Base-by-base conservation (phyloP, 2,329 filamentous ascomycete species). In the Herpotrichia juniperi region DNA sequence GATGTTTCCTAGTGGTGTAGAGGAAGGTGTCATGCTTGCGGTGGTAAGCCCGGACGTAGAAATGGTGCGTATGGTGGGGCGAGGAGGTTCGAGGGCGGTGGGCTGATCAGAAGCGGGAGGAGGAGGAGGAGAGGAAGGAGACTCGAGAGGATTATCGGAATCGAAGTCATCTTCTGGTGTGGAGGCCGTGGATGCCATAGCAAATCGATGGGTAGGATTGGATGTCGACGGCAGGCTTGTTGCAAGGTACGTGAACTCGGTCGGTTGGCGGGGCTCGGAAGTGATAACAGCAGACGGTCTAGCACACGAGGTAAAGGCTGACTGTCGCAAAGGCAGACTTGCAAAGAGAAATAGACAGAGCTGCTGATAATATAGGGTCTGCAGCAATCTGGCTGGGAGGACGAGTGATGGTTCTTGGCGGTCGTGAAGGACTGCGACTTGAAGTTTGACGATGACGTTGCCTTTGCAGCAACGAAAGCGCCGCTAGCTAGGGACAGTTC, bases 1-100 rank as follows among this genome's bases (percentile, higher is more conserved):
- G 65, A 96, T 78, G 51, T 90, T 83, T 34, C 91, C 91, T 3
- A 93, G 79, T 34, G 90, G 87, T 24, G 89, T 94, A n/a, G 92
- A 96, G n/a, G 87, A 92, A 6, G 88, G 78, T 50, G 85, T 90
- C 85, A 96, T 92, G 51, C 74, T 73, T 25, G 77, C 68, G 48
- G 76, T 78, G 58, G 79, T 76, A 24, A 14, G 7, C 3, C 60
- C 64, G 17, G 86, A 77, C 44, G 87, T 83, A 48, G 86, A 85
- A 17, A 83, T 74, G 42, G 84, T 83, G 61, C 86, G 83, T 35
- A 86, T 72, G 4, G 85, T 81, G 51, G 71, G 85, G 75, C 70
- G 82, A 78, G 49, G 79, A 19, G 59, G 51, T 5, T 71, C 67
- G 16, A 66, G 54, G 39, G 54, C 54, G 35, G 48, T 46, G 37